Percentiles rank a stretch among this genome's conserved stretches.
Conservation (phyloP, 2,329 filamentous ascomycete genomes). For the Laburnicola sp. region DNA sequence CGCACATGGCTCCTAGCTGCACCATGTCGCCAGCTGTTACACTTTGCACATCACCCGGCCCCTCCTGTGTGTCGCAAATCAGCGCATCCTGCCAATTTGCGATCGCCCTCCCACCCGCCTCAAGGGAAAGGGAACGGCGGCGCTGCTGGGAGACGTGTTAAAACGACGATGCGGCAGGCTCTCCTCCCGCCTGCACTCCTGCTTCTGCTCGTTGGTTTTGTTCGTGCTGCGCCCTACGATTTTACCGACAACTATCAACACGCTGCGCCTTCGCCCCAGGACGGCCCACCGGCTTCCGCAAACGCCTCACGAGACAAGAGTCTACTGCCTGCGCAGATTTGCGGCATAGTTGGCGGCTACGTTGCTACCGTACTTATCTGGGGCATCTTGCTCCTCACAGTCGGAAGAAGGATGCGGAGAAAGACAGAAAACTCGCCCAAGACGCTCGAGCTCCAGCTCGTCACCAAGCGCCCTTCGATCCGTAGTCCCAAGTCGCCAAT, state of each 20-base stretch:
- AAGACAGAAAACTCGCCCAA: constrained; percentile 56
- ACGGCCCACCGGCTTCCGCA: constrained; percentile 34
- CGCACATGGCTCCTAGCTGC: constrained; percentile 17
- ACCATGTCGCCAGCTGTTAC: constrained; percentile 30
- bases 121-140: constrained; percentile 3
- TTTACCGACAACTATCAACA: constrained; percentile 13
- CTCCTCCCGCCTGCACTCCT: constrained; percentile 9
- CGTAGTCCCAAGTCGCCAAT: constrained; percentile 6
- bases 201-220: constrained; percentile 4
- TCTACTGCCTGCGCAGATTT: constrained; percentile 78
- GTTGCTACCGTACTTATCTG: constrained; percentile 74
- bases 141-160: constrained; percentile 1
- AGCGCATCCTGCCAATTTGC: constrained; percentile 20
- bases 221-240: constrained; percentile 14
- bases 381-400: constrained; percentile 59
- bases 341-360: constrained; percentile 83
- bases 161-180: constrained; percentile 7
- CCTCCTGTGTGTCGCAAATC: constrained; percentile 31
- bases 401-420: constrained; percentile 50
- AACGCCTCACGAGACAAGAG: constrained; percentile 44
- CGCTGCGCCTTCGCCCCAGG: constrained; percentile 31
- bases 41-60: constrained; percentile 29
- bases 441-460: constrained; percentile 60
- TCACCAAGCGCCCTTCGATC: constrained; percentile 46
- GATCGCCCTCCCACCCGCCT: constrained; percentile 22